These are phyloP conservation scores for Blastobotrys elegans DNA, from an alignment of 1,139 yeast species.

Conservation along the genomic window DNA sequence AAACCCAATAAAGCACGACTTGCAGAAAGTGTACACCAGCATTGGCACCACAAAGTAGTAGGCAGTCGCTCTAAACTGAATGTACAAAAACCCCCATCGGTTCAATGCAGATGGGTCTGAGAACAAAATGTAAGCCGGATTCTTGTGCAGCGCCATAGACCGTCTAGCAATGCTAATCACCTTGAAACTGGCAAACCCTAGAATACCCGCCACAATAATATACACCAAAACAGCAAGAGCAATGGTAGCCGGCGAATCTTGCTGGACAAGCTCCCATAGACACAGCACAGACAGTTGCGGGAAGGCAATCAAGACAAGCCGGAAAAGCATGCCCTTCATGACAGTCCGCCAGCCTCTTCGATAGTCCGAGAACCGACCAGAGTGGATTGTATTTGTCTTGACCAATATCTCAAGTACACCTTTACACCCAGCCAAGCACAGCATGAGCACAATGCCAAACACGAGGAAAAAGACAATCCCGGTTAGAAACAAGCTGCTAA, in stretches of 20 bases:
- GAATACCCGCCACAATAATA: slow-evolving; percentile 50
- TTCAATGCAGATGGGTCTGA: slow-evolving; percentile 80
- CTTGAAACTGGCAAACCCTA: slow-evolving; percentile 68
- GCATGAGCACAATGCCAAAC: slow-evolving; percentile 66
- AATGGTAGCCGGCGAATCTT: slow-evolving; percentile 79
- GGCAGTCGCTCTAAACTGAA: slow-evolving; percentile 82
- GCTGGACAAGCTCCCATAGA: slow-evolving; percentile 81
- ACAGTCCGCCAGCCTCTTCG: slow-evolving; percentile 76
- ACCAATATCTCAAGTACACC: slow-evolving; percentile 68
- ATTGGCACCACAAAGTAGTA: slow-evolving; percentile 75
- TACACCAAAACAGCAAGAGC: slow-evolving; percentile 72
- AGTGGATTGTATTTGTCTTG: slow-evolving; percentile 55
- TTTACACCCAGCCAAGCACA: slow-evolving; percentile 63
- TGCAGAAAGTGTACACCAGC: slow-evolving; percentile 60
- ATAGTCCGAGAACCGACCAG: slow-evolving; percentile 62
- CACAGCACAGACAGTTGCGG: slow-evolving; percentile 82
- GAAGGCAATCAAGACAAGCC: slow-evolving; percentile 74
- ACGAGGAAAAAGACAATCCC: slow-evolving; percentile 75
- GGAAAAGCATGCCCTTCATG: slow-evolving; percentile 82
- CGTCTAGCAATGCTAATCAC: slow-evolving; percentile 67
- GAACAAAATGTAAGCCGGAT: slow-evolving; percentile 86
- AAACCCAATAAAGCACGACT: slow-evolving; percentile 82
- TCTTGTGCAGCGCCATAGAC: slow-evolving; percentile 69
- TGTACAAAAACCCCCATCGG: slow-evolving; percentile 88
- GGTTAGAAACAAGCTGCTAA: slow-evolving; percentile 80